A percentile compares a stretch with the other conserved stretches of the same genome.
Conservation (phyloP, 371 early-diverging fungal species). For the Lichtheimia ornata region DNA sequence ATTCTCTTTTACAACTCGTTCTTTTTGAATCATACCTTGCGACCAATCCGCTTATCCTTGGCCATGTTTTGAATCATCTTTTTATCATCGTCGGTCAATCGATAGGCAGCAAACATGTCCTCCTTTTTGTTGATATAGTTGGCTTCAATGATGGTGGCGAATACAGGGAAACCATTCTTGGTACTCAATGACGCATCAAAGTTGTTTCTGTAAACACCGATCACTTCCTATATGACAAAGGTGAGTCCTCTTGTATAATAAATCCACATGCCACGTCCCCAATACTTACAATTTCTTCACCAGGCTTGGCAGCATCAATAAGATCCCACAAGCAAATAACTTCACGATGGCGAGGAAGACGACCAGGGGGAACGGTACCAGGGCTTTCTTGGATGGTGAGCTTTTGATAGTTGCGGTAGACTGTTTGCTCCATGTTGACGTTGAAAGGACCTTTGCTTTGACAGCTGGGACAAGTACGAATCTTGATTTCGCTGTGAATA, state of each 20-base stretch:
- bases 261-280: background rate
- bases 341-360: slow-evolving; percentile 96
- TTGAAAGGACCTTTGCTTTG: slow-evolving; percentile 93
- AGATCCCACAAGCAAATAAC: slow-evolving; percentile 97
- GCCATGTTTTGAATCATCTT: slow-evolving; percentile 80
- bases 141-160: slow-evolving; percentile 96
- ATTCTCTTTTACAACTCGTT: background rate
- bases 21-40: slow-evolving; percentile 51
- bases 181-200: slow-evolving; percentile 90
- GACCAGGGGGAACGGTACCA: slow-evolving; percentile 96
- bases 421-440: slow-evolving; percentile 91
- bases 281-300: slow-evolving; percentile 90
- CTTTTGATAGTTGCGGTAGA: slow-evolving; percentile 98
- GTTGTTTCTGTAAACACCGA: slow-evolving; percentile 98
- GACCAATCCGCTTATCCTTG: slow-evolving; percentile 81
- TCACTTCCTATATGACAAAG: slow-evolving; percentile 71
- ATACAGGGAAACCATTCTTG: slow-evolving; percentile 98
- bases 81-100: slow-evolving; percentile 93
- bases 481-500: slow-evolving; percentile 78
- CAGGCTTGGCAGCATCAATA: slow-evolving; percentile 97
- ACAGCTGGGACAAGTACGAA: slow-evolving; percentile 93
- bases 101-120: slow-evolving; percentile 83
- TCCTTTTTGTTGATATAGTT: slow-evolving; percentile 89
- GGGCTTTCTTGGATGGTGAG: slow-evolving; percentile 98
- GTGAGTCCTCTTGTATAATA: slow-evolving; percentile 1